These are phyloP conservation scores for Pyrenophora tritici-repentis DNA, from an alignment of 2,329 filamentous ascomycete species.

Conservation along the genomic window DNA sequence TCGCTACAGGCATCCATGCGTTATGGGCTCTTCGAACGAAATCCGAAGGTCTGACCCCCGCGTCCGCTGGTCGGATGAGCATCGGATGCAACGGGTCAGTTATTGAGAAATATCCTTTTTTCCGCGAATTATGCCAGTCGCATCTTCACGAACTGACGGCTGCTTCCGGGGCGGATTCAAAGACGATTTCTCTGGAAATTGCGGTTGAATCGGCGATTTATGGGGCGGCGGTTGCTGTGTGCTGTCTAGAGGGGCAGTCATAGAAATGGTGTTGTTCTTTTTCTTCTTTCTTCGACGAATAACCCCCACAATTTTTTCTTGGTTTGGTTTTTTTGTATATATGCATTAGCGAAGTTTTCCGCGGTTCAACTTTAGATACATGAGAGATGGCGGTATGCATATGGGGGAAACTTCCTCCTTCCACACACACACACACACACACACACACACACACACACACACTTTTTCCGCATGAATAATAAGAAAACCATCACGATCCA, in stretches of 20 bases:
- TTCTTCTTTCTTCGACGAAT: constrained; percentile 15
- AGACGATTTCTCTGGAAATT: constrained; percentile 65
- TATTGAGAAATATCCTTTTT: constrained; percentile 76
- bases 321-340: constrained; percentile 17
- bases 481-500: too few species aligned
- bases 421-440: too few species aligned
- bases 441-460: too few species aligned
- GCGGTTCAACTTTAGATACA: constrained; percentile 1
- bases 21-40: constrained; percentile 62
- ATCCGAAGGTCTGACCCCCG: constrained; percentile 51
- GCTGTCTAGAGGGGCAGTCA: constrained; percentile 43
- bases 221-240: constrained; percentile 71
- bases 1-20: constrained; percentile 67
- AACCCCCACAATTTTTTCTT: not conserved
- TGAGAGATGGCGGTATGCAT: constrained; percentile 4
- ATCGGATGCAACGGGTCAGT: constrained; percentile 82
- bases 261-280: not conserved
- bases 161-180: constrained; percentile 46
- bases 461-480: too few species aligned
- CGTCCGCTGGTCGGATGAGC: constrained; percentile 46
- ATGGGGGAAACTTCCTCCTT: constrained; percentile 7
- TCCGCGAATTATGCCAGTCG: constrained; percentile 64
- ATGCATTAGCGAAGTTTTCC: constrained; percentile 3
- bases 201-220: constrained; percentile 76
- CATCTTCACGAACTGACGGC: constrained; percentile 64